phyloP scores from a whole-genome alignment of 1,284 basidiomycete genomes.

The Pascua guehoae region DNA sequence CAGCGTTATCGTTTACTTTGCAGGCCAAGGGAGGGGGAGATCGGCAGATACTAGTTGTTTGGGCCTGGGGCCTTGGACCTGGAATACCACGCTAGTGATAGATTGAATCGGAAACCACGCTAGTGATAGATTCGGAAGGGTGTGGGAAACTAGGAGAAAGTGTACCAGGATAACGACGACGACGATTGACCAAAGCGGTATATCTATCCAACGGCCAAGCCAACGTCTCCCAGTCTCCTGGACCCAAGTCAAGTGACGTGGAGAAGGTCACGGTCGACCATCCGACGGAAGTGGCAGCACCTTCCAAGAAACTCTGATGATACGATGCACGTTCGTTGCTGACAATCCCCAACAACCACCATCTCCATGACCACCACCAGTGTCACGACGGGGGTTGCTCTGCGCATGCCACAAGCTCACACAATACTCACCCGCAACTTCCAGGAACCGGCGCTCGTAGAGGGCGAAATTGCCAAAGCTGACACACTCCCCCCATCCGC shows the following conservation, averaged over 20 bases:
- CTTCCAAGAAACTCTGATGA: too few relatives aligned
- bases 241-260: too few relatives aligned
- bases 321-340: too few relatives aligned
- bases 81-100: too few relatives aligned
- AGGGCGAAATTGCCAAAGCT: conserved; percentile 88
- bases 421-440: conserved; percentile 59
- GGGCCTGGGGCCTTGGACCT: neutral
- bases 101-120: too few relatives aligned
- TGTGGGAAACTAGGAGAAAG: too few relatives aligned
- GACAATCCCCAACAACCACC: neutral
- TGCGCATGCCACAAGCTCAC: neutral
- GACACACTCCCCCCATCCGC: conserved; percentile 96
- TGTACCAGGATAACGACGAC: too few relatives aligned
- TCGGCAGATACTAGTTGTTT: neutral
- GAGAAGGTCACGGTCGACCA: too few relatives aligned
- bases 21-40: neutral
- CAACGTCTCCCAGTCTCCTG: too few relatives aligned
- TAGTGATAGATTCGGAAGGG: too few relatives aligned
- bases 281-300: too few relatives aligned
- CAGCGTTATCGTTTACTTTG: neutral
- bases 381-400: neutral
- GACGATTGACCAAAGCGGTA: too few relatives aligned
- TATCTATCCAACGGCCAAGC: neutral
- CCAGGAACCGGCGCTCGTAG: conserved; percentile 75
- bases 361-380: neutral